Base-by-base conservation (phyloP, 495 filamentous ascomycete species). In the Trichoderma asperelloides region DNA sequence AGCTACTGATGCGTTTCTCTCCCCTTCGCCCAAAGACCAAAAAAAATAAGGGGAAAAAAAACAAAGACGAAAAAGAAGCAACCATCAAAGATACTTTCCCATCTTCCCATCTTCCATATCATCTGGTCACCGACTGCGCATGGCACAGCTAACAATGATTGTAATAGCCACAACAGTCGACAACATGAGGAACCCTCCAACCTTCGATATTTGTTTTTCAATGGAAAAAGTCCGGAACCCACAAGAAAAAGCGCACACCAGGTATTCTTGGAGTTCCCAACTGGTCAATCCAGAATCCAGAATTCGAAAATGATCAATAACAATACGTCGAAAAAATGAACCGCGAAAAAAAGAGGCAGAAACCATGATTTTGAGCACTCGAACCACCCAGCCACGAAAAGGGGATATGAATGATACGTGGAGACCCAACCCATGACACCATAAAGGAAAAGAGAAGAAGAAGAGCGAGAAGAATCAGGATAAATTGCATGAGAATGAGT, bases 381-480 rank as follows among this genome's bases (percentile, higher is more conserved):
- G 43, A 60, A 30, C 55, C 55, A 30, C 55, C 55, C 55, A 60
- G 28, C 55, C 23, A 13, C 55, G 27, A 16, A 33, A 60, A 60
- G 11, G 43, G 27, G 55, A 60, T 27, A 60, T 28, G 25, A 60
- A 60, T 60, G 55, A 51, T 60, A 30, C 55, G 55, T 30, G 28
- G 55, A 60, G 28, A 18, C 55, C 55, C 55, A 60, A 30, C 55
- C 55, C 55, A 60, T 60, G 55, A 60, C 55, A 60, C 55, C 55
- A 60, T 21, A 51, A 21, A 11, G n/a, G 6, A 51, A 51, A 51
- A 21, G 18, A 51, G 5, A 21, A 7, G 5, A 21, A 25, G n/a
- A 37, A 37, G 33, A n/a, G 43, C 13, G 13, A n/a, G 4, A 47
- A 47, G 13, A 18, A 21, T 25, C 8, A 30, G 3, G 13, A 60